Conservation (phyloP, 2,329 filamentous ascomycete species). For the Colletotrichum sansevieriae region DNA sequence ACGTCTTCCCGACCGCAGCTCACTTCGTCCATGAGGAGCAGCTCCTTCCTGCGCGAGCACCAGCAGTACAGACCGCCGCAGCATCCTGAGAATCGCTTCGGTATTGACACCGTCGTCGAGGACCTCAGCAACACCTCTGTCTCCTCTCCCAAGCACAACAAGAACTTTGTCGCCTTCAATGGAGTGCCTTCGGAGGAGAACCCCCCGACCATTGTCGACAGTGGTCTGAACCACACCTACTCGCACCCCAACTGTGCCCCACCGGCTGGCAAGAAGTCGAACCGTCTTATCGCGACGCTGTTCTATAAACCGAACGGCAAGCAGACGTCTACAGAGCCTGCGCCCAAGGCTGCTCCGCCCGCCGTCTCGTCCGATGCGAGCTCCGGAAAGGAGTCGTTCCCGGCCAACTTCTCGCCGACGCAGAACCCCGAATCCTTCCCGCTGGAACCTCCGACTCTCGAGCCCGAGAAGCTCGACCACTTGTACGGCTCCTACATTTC, state of each 20-base stretch:
- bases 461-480: constrained; percentile 72
- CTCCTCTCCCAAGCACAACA: constrained; percentile 50
- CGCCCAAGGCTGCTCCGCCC: not conserved
- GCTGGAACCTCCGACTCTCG: constrained; percentile 68
- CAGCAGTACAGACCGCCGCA: constrained; percentile 72
- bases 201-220: constrained; percentile 72
- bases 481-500: constrained; percentile 76
- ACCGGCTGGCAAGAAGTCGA: constrained; percentile 58
- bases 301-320: constrained; percentile 68
- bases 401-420: constrained; percentile 70
- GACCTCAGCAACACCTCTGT: constrained; percentile 58
- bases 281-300: constrained; percentile 71
- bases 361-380: constrained; percentile 51
- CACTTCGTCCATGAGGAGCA: constrained; percentile 66
- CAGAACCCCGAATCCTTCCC: constrained; percentile 70
- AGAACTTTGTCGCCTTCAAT: constrained; percentile 64
- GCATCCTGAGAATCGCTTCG: constrained; percentile 67
- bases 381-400: constrained; percentile 55
- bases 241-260: constrained; percentile 75
- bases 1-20: constrained; percentile 61
- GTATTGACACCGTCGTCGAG: constrained; percentile 76
- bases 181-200: constrained; percentile 71
- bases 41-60: constrained; percentile 73
- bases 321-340: not conserved
- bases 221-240: constrained; percentile 71